These are phyloP conservation scores for Cardiosporidium cionae DNA, from an alignment of 169 alveolate species.

Conservation along the genomic window DNA sequence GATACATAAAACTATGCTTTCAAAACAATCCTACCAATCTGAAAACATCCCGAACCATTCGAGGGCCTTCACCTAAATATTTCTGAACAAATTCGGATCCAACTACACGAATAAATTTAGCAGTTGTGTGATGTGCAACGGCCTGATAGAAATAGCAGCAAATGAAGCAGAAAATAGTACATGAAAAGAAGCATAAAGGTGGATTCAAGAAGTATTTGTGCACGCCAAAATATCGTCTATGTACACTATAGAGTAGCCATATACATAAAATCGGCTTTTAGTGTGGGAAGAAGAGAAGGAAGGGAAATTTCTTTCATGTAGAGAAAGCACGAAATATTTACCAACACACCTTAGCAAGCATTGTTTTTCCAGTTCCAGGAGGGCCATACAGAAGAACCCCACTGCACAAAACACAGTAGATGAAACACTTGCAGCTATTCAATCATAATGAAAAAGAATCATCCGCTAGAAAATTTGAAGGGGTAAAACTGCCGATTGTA, in stretches of 20 bases:
- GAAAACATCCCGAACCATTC: conserved; percentile 99
- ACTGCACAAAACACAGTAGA: neutral
- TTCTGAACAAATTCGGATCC: conserved; percentile 99
- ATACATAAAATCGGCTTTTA: no score
- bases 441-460: no score
- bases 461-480: no score
- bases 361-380: conserved; percentile 80
- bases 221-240: no score
- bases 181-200: neutral
- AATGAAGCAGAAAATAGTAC: neutral
- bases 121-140: conserved; percentile 94
- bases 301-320: neutral
- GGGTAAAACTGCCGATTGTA: no score
- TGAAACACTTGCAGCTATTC: no score
- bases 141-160: conserved; percentile 65
- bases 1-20: neutral
- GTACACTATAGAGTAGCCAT: no score
- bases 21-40: conserved; percentile 65
- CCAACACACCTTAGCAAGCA: conserved; percentile 34
- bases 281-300: no score
- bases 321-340: neutral
- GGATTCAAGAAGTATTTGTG: no score
- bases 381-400: neutral
- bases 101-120: conserved; percentile 87
- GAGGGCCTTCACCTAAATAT: conserved; percentile 97